Conservation (phyloP, 2,329 filamentous ascomycete species). For the Pochonia chlamydosporia region DNA sequence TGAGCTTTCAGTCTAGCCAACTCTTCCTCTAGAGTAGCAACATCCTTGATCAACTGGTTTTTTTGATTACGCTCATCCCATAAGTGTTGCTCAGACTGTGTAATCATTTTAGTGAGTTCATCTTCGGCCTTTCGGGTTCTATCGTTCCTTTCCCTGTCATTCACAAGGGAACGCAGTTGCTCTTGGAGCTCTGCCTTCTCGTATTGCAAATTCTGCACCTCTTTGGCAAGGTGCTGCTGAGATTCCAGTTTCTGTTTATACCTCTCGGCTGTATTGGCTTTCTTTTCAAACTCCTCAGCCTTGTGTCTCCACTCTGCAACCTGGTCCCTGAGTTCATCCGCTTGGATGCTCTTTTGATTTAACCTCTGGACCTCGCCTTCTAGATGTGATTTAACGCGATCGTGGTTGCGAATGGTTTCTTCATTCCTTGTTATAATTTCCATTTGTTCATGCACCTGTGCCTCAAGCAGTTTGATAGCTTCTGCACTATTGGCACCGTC, state of each 20-base stretch:
- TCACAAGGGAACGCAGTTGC: constrained; percentile 33
- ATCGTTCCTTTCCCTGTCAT: constrained; percentile 26
- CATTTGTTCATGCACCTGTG: constrained; percentile 59
- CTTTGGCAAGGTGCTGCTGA: constrained; percentile 48
- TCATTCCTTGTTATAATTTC: constrained; percentile 61
- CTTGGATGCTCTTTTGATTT: constrained; percentile 39
- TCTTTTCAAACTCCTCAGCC: constrained; percentile 53
- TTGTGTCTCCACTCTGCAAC: constrained; percentile 53
- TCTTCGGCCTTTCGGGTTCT: constrained; percentile 31
- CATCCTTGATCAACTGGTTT: constrained; percentile 39
- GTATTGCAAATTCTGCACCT: constrained; percentile 49
- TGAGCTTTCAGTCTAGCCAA: constrained; percentile 42
- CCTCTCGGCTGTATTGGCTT: constrained; percentile 57
- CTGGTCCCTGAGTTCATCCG: constrained; percentile 51
- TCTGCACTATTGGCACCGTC: constrained; percentile 47
- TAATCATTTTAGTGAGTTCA: constrained; percentile 35
- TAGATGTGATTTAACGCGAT: constrained; percentile 42
- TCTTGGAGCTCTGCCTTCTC: constrained; percentile 49
- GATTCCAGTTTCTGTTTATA: constrained; percentile 58
- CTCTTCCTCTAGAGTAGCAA: constrained; percentile 39
- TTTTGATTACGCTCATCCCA: constrained; percentile 40
- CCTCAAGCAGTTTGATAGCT: constrained; percentile 48
- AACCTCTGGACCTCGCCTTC: constrained; percentile 48
- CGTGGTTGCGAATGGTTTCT: constrained; percentile 41
- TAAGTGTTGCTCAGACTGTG: constrained; percentile 34